Conservation (phyloP, 257 asterid species). For the Craterostigma plantagineum region DNA sequence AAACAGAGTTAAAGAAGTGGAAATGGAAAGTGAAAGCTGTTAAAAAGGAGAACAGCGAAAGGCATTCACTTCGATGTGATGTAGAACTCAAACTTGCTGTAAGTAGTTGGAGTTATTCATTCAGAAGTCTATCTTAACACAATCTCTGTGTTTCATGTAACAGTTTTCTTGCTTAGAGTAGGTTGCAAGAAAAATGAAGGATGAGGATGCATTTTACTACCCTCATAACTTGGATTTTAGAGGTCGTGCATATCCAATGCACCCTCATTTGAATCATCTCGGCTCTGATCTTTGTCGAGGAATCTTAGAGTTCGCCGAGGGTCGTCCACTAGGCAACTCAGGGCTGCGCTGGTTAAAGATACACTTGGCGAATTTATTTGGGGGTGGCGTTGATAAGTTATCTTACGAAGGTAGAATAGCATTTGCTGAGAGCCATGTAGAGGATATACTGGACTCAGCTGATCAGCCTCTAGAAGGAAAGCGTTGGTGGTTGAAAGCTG, state of each 20-base stretch:
- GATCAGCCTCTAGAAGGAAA: constrained; percentile 93
- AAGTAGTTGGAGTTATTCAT: constrained; percentile 18
- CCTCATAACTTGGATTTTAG: constrained; percentile 97
- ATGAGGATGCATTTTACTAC: constrained; percentile 88
- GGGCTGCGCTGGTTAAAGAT: constrained; percentile 81
- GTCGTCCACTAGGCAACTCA: constrained; percentile 87
- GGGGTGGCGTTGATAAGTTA: constrained; percentile 85
- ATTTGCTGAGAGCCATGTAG: constrained; percentile 67
- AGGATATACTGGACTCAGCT: constrained; percentile 86
- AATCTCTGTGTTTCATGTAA: constrained; percentile 1
- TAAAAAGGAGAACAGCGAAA: constrained; percentile 69
- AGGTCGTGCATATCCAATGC: constrained; percentile 99
- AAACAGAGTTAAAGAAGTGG: constrained; percentile 58
- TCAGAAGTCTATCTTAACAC: constrained; percentile 5
- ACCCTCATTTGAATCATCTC: constrained; percentile 89
- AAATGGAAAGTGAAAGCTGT: constrained; percentile 60
- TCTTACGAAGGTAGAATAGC: constrained; percentile 65
- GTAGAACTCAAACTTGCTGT: constrained; percentile 91
- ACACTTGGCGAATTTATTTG: constrained; percentile 76
- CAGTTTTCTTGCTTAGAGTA: constrained; percentile 25
- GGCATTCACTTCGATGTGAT: constrained; percentile 91
- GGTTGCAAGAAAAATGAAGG: constrained; percentile 97
- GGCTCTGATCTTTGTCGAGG: constrained; percentile 97
- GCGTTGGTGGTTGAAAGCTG: constrained; percentile 92
- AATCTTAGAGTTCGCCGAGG: constrained; percentile 82